Evolutionary conservation across 345 rosid genomes (phyloP).

Genomic region (Melastoma malabathricum): DNA sequence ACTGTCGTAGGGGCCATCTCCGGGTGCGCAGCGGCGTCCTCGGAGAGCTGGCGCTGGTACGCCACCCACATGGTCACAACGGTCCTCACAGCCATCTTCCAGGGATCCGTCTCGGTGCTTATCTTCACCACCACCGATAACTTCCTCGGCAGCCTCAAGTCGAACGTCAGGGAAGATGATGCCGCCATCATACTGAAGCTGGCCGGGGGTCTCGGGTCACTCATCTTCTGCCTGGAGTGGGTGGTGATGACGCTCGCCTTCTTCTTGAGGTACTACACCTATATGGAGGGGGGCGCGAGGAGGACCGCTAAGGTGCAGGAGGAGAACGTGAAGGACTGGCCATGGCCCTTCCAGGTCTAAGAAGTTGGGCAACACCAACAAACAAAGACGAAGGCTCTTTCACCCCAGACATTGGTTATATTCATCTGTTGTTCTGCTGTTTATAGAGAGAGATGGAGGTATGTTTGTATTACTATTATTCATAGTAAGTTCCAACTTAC

Average conservation of each 20-base stretch:
- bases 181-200: constrained; percentile 64
- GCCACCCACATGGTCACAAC: constrained; percentile 81
- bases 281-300: constrained; percentile 26
- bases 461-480: too few relatives aligned
- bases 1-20: constrained; percentile 55
- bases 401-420: background rate
- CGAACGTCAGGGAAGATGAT: constrained; percentile 81
- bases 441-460: too few relatives aligned
- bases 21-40: constrained; percentile 62
- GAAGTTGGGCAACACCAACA: background rate
- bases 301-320: constrained; percentile 60
- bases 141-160: constrained; percentile 51
- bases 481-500: too few relatives aligned
- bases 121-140: constrained; percentile 55
- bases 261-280: constrained; percentile 64
- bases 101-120: constrained; percentile 75
- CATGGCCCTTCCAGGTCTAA: constrained; percentile 75
- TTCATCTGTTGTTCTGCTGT: too few relatives aligned
- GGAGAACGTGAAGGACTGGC: constrained; percentile 72
- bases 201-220: constrained; percentile 59
- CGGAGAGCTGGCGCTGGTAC: constrained; percentile 46
- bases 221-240: constrained; percentile 84
- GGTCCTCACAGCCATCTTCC: constrained; percentile 75
- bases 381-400: background rate
- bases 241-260: constrained; percentile 77